Base-by-base conservation (phyloP, 148 eudicot genomes). In the Rhododendron molle region DNA sequence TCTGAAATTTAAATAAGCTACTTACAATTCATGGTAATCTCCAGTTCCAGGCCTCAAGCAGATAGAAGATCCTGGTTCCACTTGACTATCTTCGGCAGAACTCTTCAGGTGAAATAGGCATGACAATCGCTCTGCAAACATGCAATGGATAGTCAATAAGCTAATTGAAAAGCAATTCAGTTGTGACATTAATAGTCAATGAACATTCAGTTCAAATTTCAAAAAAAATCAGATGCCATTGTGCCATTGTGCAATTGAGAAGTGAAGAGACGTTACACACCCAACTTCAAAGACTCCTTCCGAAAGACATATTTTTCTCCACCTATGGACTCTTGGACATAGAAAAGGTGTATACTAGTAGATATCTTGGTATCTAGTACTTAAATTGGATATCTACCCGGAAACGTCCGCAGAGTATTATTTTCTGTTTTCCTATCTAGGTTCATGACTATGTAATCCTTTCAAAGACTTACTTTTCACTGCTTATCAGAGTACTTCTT, bases 11-110 rank as follows among this genome's bases (percentile, higher is more conserved):
- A 46, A 28, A 69, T 43, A 26, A 78, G 47, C 58, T 73, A 90
- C 96, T 94, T 90, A 95, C 98, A 95, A 94, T 78, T 91, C 97
- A 89, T 92, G 96, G 88, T 91, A 91, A 60, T 92, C 97, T 73
- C 95, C 93, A 80, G 89, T 93, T 90, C 98, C 98, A 80, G 98
- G 95, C 83, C 87, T 86, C 88, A 95, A 88, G 82, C 87, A 88
- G 86, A 93, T 84, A 47, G 90, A 90, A 83, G 92, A 91, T 73
- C 85, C 84, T 73, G 89, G 84, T 87, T 93, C 96, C 58, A 44
- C 83, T 85, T 89, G 88, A 84, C 86, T 82, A 87, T 90, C 93
- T 88, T 94, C 94, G n/a, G 84, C 28, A 28, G 90, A 89, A 85
- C 97, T 95, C 90, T 91, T 95, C 85, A 95, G 90, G 72, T 87